phyloP scores from a whole-genome alignment of 2,329 filamentous ascomycete genomes.

The Annulohypoxylon truncatum region DNA sequence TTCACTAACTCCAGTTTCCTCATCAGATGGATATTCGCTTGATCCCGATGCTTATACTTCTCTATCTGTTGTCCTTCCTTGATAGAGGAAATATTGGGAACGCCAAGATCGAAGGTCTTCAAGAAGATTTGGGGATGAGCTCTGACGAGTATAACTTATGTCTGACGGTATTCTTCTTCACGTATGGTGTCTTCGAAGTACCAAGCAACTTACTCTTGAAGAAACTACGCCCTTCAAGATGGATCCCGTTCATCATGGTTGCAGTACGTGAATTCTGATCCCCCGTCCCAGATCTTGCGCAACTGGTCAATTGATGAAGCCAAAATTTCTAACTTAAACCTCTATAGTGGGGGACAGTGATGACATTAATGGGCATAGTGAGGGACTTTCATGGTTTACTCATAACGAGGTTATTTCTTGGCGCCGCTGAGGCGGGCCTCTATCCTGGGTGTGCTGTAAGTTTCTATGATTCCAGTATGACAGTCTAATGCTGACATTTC shows the following conservation, averaged over 20 bases:
- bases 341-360: conserved; percentile 51
- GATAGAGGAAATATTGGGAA: conserved; percentile 75
- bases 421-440: conserved; percentile 48
- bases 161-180: conserved; percentile 81
- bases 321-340: conserved; percentile 9
- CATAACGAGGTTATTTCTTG: conserved; percentile 62
- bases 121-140: conserved; percentile 67
- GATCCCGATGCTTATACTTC: conserved; percentile 71
- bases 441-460: conserved; percentile 51
- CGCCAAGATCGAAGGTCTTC: conserved; percentile 71
- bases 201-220: conserved; percentile 84
- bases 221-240: conserved; percentile 76
- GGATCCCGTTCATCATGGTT: conserved; percentile 81
- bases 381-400: conserved; percentile 61
- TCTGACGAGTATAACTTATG: conserved; percentile 76
- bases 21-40: conserved; percentile 62
- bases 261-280: conserved; percentile 55
- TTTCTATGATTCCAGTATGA: conserved; percentile 1
- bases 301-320: background rate
- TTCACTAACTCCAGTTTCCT: conserved; percentile 19
- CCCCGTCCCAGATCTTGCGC: background rate
- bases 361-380: conserved; percentile 67
- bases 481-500: background rate
- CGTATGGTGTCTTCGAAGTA: conserved; percentile 80
- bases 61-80: conserved; percentile 77